Conservation (phyloP, 345 rosid species). For the Chamaenerion angustifolium region DNA sequence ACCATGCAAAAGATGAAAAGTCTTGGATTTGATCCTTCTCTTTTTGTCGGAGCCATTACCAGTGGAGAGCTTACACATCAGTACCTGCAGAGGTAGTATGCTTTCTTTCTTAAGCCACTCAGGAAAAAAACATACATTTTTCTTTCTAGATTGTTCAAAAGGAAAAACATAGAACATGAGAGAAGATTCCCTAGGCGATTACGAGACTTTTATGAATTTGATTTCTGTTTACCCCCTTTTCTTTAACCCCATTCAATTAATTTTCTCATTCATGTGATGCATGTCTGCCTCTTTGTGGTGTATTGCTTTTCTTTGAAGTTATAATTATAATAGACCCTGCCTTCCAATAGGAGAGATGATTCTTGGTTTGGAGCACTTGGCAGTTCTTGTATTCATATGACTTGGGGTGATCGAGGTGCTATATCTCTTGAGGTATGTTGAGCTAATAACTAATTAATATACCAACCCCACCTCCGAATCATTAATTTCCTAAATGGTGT, state of each 20-base stretch:
- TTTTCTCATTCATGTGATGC: no score
- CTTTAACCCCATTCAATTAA: no score
- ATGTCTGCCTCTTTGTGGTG: no score
- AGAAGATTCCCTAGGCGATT: no score
- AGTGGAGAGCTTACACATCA: constrained; percentile 90
- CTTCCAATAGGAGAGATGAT: constrained; percentile 98
- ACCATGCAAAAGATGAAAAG: constrained; percentile 64
- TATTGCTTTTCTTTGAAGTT: not conserved
- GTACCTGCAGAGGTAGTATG: constrained; percentile 47
- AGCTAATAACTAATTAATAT: not conserved
- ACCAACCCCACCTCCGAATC: not conserved
- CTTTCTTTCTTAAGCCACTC: not conserved
- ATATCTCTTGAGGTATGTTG: constrained; percentile 72
- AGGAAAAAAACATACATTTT: no score
- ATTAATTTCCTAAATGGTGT: not conserved
- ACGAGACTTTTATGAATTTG: no score
- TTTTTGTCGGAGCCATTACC: constrained; percentile 76
- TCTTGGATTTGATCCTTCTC: constrained; percentile 89
- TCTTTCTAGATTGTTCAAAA: no score
- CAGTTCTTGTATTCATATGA: constrained; percentile 78
- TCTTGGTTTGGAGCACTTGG: constrained; percentile 90
- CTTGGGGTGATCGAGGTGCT: constrained; percentile 89
- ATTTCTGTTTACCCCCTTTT: no score
- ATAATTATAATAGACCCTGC: no score
- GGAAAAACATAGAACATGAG: no score